Evolutionary conservation across 208 protist genomes (phyloP), one percentile per base, ranked within the genome.

Genomic region (Trypanosoma rangeli): DNA sequence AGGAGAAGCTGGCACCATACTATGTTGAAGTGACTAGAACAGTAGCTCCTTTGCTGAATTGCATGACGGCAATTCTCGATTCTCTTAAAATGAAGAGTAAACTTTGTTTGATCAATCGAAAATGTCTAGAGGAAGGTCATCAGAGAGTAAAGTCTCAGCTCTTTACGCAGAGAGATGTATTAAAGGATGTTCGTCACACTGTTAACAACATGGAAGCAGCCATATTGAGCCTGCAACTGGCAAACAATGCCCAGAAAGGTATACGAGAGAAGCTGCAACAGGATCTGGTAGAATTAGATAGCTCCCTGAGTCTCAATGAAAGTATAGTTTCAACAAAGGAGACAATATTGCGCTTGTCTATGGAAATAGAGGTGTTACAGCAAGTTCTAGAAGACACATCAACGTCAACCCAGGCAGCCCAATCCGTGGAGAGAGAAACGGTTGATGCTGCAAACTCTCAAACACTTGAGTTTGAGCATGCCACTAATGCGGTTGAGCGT

Each of bases 1-100:
- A 71, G 20, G 33, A 72, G 33, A 72, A 46, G 24, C 35, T 72
- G 48, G 58, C 67, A 50, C 67, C 67, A 64, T 29, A 31, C 10
- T 58, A 64, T 24, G 58, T 72, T 16, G 57, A 72, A 37, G 15
- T 48, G 18, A 65, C 22, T 63, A 18, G 35, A 56, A 58, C 35
- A 33, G 29, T 49, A 28, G 18, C 16, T 13, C 39, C 18, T 24
- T 33, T 72, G 13, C 31, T 65, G 33, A 33, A 72, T 5, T 50
- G 22, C 24, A 72, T 72, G 29, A 15, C 48, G 29, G 58, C 49
- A 44, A 59, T 42, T 18, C 55, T n/a, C 16, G 49, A 37, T 3
- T 72, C 48, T 0, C 13, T 72, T 33, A 64, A 58, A 58, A 59
- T 31, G 48, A 64, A 64, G 24, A 28, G 26, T 9, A 35, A 72